These are phyloP conservation scores for Lindgomyces ingoldianus DNA, from an alignment of 495 filamentous ascomycete genomes.

Conservation along the genomic window DNA sequence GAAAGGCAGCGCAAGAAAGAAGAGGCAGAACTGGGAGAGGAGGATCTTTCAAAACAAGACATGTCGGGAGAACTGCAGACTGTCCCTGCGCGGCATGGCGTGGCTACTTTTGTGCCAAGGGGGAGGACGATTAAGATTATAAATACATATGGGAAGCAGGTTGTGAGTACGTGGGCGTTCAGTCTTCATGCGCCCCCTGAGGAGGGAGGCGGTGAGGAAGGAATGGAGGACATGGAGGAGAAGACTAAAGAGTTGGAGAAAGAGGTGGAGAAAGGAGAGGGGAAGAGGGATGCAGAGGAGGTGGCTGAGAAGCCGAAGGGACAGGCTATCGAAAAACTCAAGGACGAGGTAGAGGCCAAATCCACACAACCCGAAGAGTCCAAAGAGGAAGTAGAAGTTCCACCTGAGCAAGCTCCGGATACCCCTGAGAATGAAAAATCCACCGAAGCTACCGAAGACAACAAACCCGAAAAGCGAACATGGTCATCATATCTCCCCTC, in stretches of 20 bases:
- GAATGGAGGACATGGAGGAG: slow-evolving; percentile 13
- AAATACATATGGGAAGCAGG: slow-evolving; percentile 57
- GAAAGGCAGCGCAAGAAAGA: slow-evolving; percentile 27
- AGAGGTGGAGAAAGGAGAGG: slow-evolving; percentile 14
- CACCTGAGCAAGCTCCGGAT: slow-evolving; percentile 31
- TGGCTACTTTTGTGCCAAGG: slow-evolving; percentile 47
- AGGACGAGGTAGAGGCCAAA: slow-evolving; percentile 11
- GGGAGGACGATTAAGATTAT: slow-evolving; percentile 54
- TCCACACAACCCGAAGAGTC: not conserved
- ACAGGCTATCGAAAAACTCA: slow-evolving; percentile 3
- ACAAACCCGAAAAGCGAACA: slow-evolving; percentile 21
- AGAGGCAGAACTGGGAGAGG: not conserved
- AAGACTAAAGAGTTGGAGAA: slow-evolving; percentile 19
- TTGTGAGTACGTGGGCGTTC: slow-evolving; percentile 57
- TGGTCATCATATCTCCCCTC: slow-evolving; percentile 39
- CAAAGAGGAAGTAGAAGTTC: slow-evolving; percentile 20
- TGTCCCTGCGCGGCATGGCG: slow-evolving; percentile 52
- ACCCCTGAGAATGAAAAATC: slow-evolving; percentile 20
- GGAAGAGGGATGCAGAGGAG: slow-evolving; percentile 13
- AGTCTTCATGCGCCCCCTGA: slow-evolving; percentile 42
- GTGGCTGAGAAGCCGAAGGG: slow-evolving; percentile 7
- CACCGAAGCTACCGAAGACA: slow-evolving; percentile 5
- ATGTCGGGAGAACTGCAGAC: slow-evolving; percentile 43
- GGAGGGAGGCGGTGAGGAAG: slow-evolving; percentile 26
- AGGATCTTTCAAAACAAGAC: slow-evolving; percentile 11